Evolutionary conservation across 148 eudicot species (phyloP).

Genomic region (Simmondsia chinensis): DNA sequence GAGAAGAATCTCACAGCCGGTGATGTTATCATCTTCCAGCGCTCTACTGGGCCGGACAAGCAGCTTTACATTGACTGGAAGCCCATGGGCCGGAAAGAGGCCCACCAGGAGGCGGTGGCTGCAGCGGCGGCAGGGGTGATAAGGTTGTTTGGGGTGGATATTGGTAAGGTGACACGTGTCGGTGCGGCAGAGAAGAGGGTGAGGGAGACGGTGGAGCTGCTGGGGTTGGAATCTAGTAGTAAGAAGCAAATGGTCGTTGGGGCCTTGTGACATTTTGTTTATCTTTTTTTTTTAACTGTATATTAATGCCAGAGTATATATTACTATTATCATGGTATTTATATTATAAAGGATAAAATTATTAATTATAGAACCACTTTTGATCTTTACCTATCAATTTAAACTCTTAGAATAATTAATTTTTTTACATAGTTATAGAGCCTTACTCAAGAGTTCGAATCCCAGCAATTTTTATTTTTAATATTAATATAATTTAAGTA

Average conservation of each 20-base stretch:
- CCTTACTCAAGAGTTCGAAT: too few relatives aligned
- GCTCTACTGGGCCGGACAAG: neutral
- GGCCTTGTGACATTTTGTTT: slow-evolving; percentile 21
- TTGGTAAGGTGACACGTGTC: slow-evolving; percentile 13
- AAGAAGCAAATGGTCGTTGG: slow-evolving; percentile 33
- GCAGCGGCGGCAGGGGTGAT: slow-evolving; percentile 29
- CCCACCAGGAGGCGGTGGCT: neutral
- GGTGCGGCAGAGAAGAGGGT: slow-evolving; percentile 9
- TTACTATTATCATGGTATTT: too few relatives aligned
- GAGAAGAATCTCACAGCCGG: slow-evolving; percentile 1
- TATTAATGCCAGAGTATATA: too few relatives aligned
- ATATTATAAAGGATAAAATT: too few relatives aligned
- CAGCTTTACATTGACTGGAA: neutral
- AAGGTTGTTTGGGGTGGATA: slow-evolving; percentile 77
- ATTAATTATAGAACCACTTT: too few relatives aligned
- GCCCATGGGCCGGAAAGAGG: slow-evolving; percentile 5
- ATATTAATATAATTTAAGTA: too few relatives aligned
- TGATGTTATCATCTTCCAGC: slow-evolving; percentile 1
- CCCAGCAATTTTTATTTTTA: too few relatives aligned
- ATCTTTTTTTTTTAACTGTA: neutral
- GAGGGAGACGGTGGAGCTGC: slow-evolving; percentile 22
- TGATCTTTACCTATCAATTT: too few relatives aligned
- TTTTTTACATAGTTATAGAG: too few relatives aligned
- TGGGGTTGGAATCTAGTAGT: slow-evolving; percentile 17
- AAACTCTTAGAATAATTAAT: too few relatives aligned